These are phyloP conservation scores for Metschnikowia peoriensis DNA, from an alignment of 805 yeast species.

Conservation along the genomic window DNA sequence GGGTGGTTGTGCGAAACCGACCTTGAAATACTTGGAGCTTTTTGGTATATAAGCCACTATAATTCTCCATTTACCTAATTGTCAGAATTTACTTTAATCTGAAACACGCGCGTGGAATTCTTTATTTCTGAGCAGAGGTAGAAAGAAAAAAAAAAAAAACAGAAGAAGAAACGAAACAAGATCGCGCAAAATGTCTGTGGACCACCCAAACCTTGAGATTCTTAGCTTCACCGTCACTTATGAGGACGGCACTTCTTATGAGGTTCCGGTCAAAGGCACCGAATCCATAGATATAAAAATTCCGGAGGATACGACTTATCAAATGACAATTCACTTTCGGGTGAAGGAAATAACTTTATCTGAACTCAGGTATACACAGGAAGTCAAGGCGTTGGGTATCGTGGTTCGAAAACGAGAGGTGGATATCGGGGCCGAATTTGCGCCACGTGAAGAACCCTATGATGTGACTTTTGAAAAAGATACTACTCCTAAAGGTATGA, in stretches of 20 bases:
- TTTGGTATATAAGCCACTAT: not conserved
- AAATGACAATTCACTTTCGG: conserved; percentile 31
- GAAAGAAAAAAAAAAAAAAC: not conserved
- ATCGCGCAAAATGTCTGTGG: conserved; percentile 7
- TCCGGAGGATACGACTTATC: conserved; percentile 38
- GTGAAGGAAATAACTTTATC: conserved; percentile 29
- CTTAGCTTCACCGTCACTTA: conserved; percentile 29
- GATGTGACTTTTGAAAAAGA: conserved; percentile 32
- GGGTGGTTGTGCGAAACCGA: not conserved
- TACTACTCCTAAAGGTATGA: conserved; percentile 39
- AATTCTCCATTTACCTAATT: not conserved
- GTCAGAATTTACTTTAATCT: not conserved
- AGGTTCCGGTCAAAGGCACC: conserved; percentile 28
- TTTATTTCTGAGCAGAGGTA: not conserved
- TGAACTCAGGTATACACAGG: conserved; percentile 35
- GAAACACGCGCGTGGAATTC: not conserved
- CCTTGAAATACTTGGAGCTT: not conserved
- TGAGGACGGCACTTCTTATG: conserved; percentile 27
- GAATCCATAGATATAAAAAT: conserved; percentile 29
- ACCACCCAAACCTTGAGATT: conserved; percentile 35
- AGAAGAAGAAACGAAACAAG: not conserved
- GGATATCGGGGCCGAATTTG: conserved; percentile 32
- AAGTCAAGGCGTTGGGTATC: conserved; percentile 35
- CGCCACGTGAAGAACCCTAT: conserved; percentile 34
- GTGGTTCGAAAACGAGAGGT: conserved; percentile 29